These are phyloP conservation scores for Lentinula sp. DNA, from an alignment of 768 basidiomycete species.

Conservation along the genomic window DNA sequence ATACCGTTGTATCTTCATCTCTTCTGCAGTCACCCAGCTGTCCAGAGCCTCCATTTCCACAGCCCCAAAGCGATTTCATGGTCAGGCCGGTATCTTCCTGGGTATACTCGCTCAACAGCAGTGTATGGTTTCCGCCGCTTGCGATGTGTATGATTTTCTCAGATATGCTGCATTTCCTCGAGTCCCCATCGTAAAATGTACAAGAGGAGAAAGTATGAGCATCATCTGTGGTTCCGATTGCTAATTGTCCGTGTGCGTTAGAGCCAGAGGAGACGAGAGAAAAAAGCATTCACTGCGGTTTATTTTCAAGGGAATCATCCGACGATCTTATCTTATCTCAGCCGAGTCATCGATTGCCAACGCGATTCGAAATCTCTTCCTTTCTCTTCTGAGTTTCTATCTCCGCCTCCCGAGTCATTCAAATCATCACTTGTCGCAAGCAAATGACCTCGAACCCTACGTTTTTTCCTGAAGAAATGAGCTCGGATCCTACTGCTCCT, in stretches of 20 bases:
- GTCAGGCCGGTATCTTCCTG: slow-evolving; percentile 10
- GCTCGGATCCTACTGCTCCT: slow-evolving; percentile 19
- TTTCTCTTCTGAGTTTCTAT: not conserved
- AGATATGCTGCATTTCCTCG: not conserved
- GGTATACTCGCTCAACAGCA: slow-evolving; percentile 44
- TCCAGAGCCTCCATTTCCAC: slow-evolving; percentile 64
- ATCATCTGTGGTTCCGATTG: slow-evolving; percentile 40
- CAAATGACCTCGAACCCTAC: not conserved
- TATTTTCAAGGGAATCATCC: not conserved
- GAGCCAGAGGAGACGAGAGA: slow-evolving; percentile 36
- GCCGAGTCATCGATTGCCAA: not conserved
- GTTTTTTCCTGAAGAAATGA: slow-evolving; percentile 17
- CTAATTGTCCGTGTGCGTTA: slow-evolving; percentile 49
- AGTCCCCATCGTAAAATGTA: slow-evolving; percentile 20
- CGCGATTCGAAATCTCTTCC: not conserved
- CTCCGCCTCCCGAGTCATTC: not conserved
- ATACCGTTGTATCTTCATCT: slow-evolving; percentile 22
- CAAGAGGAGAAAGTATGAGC: slow-evolving; percentile 34
- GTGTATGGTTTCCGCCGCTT: slow-evolving; percentile 76
- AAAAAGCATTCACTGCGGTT: slow-evolving; percentile 5
- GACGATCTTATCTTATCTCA: not conserved
- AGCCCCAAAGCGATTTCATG: slow-evolving; percentile 55
- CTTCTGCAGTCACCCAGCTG: slow-evolving; percentile 54
- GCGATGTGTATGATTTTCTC: slow-evolving; percentile 42
- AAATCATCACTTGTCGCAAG: not conserved